Evolutionary conservation across 306 rosid genomes (phyloP).

Genomic region (Cucurbita maxima): DNA sequence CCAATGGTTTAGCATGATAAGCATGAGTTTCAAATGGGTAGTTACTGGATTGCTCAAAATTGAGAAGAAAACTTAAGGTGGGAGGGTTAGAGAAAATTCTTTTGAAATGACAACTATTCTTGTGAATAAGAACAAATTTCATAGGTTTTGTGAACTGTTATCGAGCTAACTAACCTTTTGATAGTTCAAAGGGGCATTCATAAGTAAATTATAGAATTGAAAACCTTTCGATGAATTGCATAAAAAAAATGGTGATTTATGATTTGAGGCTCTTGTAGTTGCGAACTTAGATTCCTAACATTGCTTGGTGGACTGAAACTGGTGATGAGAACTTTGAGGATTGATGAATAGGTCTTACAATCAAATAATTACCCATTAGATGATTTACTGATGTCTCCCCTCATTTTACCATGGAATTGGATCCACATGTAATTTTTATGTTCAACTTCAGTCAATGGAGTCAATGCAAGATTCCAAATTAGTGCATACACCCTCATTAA

Average conservation of each 20-base stretch:
- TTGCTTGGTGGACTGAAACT: not conserved
- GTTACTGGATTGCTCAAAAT: not conserved
- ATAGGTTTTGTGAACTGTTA: not conserved
- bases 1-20: not conserved
- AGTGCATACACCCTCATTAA: not conserved
- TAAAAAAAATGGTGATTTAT: not conserved
- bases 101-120: not conserved
- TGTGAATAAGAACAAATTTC: not conserved
- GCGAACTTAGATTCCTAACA: not conserved
- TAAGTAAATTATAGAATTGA: not conserved
- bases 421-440: not conserved
- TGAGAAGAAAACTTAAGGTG: not conserved
- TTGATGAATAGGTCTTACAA: not conserved
- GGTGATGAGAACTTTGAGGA: not conserved
- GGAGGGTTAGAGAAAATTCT: not conserved
- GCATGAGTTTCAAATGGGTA: not conserved
- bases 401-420: not conserved
- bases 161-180: not conserved
- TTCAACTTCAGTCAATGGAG: not conserved
- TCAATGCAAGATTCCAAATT: not conserved
- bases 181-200: not conserved
- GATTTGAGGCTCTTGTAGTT: not conserved
- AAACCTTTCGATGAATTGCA: not conserved
- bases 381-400: not conserved
- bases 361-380: not conserved